Evolutionary conservation across 2,329 filamentous ascomycete species (phyloP).

Genomic region (Ascochyta koolunga): DNA sequence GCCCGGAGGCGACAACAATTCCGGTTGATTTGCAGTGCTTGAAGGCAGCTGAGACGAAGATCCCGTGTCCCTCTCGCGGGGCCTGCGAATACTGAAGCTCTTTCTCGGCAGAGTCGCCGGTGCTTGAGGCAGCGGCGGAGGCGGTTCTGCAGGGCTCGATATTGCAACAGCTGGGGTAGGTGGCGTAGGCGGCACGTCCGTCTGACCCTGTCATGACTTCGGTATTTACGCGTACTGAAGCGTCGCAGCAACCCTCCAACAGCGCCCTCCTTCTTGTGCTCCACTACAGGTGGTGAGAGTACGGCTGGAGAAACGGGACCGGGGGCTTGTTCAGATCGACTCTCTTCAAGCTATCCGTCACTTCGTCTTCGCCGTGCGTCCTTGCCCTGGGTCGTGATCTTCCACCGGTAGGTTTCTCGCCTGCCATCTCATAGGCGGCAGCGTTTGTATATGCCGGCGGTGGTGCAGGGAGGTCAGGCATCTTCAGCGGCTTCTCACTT

Average conservation of each 20-base stretch:
- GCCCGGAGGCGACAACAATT: conserved; percentile 75
- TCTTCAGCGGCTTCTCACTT: conserved; percentile 62
- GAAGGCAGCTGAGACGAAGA: conserved; percentile 57
- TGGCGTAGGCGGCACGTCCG: conserved; percentile 65
- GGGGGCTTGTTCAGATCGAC: conserved; percentile 61
- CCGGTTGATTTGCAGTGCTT: conserved; percentile 71
- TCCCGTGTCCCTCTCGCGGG: conserved; percentile 60
- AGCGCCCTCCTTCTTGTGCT: conserved; percentile 80
- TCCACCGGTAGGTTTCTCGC: conserved; percentile 84
- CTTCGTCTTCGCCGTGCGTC: conserved; percentile 94
- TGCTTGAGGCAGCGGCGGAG: conserved; percentile 22
- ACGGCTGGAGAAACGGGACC: conserved; percentile 56
- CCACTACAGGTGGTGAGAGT: conserved; percentile 61
- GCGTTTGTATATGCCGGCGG: conserved; percentile 89
- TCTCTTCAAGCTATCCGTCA: conserved; percentile 73
- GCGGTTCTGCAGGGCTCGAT: conserved; percentile 73
- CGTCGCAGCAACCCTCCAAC: conserved; percentile 83
- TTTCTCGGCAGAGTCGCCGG: conserved; percentile 70
- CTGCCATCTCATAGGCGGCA: conserved; percentile 82
- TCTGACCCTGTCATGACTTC: conserved; percentile 61
- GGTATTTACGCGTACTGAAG: conserved; percentile 84
- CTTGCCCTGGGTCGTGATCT: conserved; percentile 83
- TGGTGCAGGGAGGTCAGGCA: conserved; percentile 80
- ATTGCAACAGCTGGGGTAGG: conserved; percentile 79
- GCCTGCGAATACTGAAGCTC: conserved; percentile 82